Percentiles rank a stretch among this genome's conserved stretches.
phyloP scores from a whole-genome alignment of 1,284 basidiomycete species.

The Fomes fomentarius region DNA sequence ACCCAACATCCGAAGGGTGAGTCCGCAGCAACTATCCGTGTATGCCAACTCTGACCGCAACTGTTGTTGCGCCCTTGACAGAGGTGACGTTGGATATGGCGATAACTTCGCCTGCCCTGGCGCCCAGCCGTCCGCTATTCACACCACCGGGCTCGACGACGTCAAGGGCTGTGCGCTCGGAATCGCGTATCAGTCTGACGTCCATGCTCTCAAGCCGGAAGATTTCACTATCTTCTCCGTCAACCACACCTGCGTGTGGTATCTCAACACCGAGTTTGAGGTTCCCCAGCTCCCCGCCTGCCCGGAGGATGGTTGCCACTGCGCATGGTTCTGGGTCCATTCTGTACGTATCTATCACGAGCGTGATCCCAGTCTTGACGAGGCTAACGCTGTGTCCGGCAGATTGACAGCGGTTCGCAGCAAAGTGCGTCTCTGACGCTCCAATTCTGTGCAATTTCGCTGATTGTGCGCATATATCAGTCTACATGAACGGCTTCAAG shows the following conservation, averaged over 20 bases:
- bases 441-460: background rate
- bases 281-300: slow-evolving; percentile 75
- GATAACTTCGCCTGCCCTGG: slow-evolving; percentile 53
- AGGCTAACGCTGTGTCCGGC: too few relatives aligned
- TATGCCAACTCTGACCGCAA: too few relatives aligned
- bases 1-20: slow-evolving; percentile 44
- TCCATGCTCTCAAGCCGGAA: slow-evolving; percentile 54
- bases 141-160: slow-evolving; percentile 56
- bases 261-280: slow-evolving; percentile 62
- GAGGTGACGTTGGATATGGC: slow-evolving; percentile 52
- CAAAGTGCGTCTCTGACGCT: slow-evolving; percentile 41
- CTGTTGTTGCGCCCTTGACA: too few relatives aligned
- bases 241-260: slow-evolving; percentile 76
- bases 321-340: slow-evolving; percentile 79
- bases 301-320: slow-evolving; percentile 64
- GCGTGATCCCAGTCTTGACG: too few relatives aligned
- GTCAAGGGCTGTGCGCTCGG: slow-evolving; percentile 68
- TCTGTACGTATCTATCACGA: too few relatives aligned
- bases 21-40: too few relatives aligned
- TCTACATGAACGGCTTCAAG: slow-evolving; percentile 78
- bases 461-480: slow-evolving; percentile 32
- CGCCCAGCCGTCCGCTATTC: slow-evolving; percentile 45
- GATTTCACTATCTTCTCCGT: slow-evolving; percentile 77
- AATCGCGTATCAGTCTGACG: slow-evolving; percentile 71
- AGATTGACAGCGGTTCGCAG: slow-evolving; percentile 46